Evolutionary conservation across 225 moss, liverwort and hornwort genomes (phyloP), one percentile per base, ranked within the genome.

Genomic region (Climacium dendroides): DNA sequence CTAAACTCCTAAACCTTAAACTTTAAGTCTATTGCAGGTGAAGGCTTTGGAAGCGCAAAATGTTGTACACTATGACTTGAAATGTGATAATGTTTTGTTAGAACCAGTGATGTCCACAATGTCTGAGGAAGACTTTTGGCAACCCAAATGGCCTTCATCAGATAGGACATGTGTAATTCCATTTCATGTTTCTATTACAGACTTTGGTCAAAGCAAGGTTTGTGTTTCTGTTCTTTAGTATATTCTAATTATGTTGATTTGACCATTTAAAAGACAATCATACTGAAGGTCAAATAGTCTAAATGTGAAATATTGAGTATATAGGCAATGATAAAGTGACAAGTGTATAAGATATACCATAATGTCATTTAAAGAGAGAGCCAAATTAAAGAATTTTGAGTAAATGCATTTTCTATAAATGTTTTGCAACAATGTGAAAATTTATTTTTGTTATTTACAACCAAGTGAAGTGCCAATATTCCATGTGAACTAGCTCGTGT

Each of bases 121-220:
- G 76, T 88, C 92, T 24, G 94, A 96, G 2, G 92, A 93, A n/a
- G 95, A 94, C 23, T 99, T 99, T 63, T 99, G 97, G 97, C 92
- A 90, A 78, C 97, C 97, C 41, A 86, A 39, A 63, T 97, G 98
- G 96, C 93, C 91, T 85, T 92, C 95, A 32, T 37, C 7, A 65
- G 20, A 94, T 41, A 11, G 61, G 58, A 86, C 37, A 3, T 85
- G 73, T 84, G 39, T 92, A 60, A 90, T 99, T 53, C 97, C 97
- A 61, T 99, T 99, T 79, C 81, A 74, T 47, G 89, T 97, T 72
- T 97, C 94, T 39, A 93, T 99, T 35, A 94, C 95, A 7, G 98
- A 99, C 93, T 99, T 97, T 25, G 98, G 98, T 60, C 98, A 99
- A 79, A 99, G 98, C 92, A 99, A 99, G 95, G 98, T 96, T 16